These are phyloP conservation scores for Solanum hybrid DNA, from an alignment of 305 asterid genomes.

Conservation along the genomic window DNA sequence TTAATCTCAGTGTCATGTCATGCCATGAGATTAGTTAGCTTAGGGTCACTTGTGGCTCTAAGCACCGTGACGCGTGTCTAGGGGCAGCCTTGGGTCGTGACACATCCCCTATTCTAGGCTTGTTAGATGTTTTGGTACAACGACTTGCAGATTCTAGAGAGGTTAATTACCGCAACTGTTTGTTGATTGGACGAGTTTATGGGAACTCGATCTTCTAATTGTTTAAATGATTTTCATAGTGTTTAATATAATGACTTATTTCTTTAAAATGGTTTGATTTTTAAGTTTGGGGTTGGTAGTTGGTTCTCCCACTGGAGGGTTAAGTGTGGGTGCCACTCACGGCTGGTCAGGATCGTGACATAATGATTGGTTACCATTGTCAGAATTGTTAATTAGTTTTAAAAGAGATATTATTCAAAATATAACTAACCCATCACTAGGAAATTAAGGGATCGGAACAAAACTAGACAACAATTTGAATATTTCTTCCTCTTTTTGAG, in stretches of 20 bases:
- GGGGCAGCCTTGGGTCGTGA: background rate
- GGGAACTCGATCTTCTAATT: background rate
- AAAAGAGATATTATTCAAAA: background rate
- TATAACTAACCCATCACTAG: background rate
- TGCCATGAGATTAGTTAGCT: background rate
- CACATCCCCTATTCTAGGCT: background rate
- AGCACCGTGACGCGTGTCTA: background rate
- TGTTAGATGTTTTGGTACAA: background rate
- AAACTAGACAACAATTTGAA: background rate
- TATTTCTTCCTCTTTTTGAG: background rate
- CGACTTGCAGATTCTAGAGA: background rate
- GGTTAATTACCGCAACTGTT: background rate
- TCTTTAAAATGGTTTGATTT: background rate
- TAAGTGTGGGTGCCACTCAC: background rate
- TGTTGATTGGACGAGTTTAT: too few species aligned
- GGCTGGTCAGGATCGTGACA: background rate
- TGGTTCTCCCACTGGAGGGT: background rate
- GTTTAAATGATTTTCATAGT: background rate
- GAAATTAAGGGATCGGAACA: background rate
- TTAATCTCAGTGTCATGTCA: background rate
- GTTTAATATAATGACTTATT: background rate
- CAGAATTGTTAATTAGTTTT: background rate
- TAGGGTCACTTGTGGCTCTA: background rate
- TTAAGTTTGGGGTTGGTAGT: background rate
- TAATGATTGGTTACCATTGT: background rate